phyloP scores from a whole-genome alignment of 345 rosid species.

The Cardiospermum halicacabum region DNA sequence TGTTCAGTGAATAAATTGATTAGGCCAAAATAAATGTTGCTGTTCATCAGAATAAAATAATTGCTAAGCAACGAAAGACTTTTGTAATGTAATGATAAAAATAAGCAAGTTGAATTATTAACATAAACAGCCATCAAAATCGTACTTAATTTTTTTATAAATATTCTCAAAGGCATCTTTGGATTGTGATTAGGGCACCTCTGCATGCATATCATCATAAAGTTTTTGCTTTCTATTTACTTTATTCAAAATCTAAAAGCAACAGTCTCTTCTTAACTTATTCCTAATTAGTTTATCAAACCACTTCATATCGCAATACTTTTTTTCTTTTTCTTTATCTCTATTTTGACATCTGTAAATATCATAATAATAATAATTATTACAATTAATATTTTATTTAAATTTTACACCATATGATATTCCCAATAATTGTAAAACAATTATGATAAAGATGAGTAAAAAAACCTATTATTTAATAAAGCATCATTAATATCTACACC shows the following conservation, averaged over 20 bases:
- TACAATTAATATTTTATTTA: too few relatives aligned
- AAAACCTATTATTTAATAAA: too few relatives aligned
- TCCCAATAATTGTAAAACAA: too few relatives aligned
- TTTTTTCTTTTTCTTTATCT: too few relatives aligned
- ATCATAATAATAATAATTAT: too few relatives aligned
- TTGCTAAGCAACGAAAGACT: slow-evolving; percentile 21
- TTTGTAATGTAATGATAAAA: not conserved
- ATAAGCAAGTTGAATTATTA: slow-evolving; percentile 31
- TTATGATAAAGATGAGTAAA: too few relatives aligned
- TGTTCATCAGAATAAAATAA: not conserved
- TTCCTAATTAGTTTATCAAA: not conserved
- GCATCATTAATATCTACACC: too few relatives aligned
- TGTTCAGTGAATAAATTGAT: slow-evolving; percentile 9
- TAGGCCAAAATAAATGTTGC: not conserved
- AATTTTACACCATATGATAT: too few relatives aligned
- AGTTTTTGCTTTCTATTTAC: not conserved
- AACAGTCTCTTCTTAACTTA: not conserved
- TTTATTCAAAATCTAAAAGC: not conserved
- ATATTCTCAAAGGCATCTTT: not conserved
- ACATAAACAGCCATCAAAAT: slow-evolving; percentile 25
- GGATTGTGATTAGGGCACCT: slow-evolving; percentile 16
- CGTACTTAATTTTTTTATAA: not conserved
- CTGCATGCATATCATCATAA: not conserved
- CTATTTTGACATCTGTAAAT: too few relatives aligned
- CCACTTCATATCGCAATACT: not conserved